phyloP scores from a whole-genome alignment of 805 yeast genomes.

The Babjeviella inositovora region DNA sequence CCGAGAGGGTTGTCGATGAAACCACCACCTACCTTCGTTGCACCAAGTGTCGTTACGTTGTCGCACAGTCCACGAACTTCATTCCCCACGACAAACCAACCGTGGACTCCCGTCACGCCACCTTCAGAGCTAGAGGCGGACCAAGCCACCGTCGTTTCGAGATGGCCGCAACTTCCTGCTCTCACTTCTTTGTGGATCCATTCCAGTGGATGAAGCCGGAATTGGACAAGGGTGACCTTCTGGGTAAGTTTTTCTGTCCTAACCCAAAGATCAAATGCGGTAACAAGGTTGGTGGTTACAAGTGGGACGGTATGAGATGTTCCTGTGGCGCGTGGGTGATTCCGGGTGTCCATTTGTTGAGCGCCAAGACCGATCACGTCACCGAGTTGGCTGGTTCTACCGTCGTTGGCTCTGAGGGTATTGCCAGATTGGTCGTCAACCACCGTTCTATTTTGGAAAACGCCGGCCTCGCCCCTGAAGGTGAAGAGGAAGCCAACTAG shows the following conservation, averaged over 20 bases:
- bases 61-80: slow-evolving; percentile 50
- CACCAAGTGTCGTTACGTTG: slow-evolving; percentile 59
- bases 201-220: slow-evolving; percentile 83
- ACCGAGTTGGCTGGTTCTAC: too few relatives aligned
- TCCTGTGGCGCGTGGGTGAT: slow-evolving; percentile 93
- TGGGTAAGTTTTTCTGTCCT: slow-evolving; percentile 79
- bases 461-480: too few relatives aligned
- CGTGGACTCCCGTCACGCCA: slow-evolving; percentile 45
- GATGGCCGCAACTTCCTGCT: slow-evolving; percentile 47
- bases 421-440: too few relatives aligned
- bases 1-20: slow-evolving; percentile 4
- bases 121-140: slow-evolving; percentile 48
- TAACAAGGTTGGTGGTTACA: slow-evolving; percentile 78
- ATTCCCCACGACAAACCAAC: slow-evolving; percentile 56
- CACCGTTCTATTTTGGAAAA: too few relatives aligned
- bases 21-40: slow-evolving; percentile 40
- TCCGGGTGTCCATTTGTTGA: slow-evolving; percentile 75
- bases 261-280: too few relatives aligned
- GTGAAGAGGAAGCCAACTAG: too few relatives aligned
- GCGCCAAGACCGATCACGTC: slow-evolving; percentile 69
- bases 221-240: slow-evolving; percentile 52
- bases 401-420: too few relatives aligned
- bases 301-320: slow-evolving; percentile 91
- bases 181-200: slow-evolving; percentile 83
- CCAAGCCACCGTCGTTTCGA: slow-evolving; percentile 44